Percentiles rank a stretch among this genome's conserved stretches.
Conservation (phyloP, 23 red algal species). For the Pyropia haitanensis region DNA sequence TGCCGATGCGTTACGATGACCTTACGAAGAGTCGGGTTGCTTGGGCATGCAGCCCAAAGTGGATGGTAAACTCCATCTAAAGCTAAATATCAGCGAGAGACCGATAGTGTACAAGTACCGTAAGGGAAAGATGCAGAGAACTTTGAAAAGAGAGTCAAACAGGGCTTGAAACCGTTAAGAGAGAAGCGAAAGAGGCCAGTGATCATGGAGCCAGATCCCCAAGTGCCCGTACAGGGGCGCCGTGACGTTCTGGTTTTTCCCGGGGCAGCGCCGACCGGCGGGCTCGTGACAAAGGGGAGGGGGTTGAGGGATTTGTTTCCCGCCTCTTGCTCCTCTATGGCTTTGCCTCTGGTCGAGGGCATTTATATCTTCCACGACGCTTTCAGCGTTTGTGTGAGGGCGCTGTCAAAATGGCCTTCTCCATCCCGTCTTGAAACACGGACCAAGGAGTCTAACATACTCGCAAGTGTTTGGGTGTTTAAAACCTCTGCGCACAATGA, state of each 20-base stretch:
- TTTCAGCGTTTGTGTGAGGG: conserved; percentile 18
- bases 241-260: conserved; percentile 64
- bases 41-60: conserved; percentile 94
- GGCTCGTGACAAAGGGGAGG: no score
- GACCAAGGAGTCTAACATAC: conserved; percentile 93
- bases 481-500: no score
- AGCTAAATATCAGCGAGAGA: conserved; percentile 88
- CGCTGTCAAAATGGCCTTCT: conserved; percentile 55
- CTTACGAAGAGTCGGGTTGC: conserved; percentile 76
- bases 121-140: no score
- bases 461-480: conserved; percentile 59
- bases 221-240: conserved; percentile 83
- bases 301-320: no score
- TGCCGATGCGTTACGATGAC: no score
- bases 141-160: no score
- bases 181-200: no score
- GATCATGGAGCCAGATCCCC: conserved; percentile 74
- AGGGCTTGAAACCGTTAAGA: no score
- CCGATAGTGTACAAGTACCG: conserved; percentile 92
- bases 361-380: conserved; percentile 24
- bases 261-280: conserved; percentile 70
- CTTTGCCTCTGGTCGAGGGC: conserved; percentile 4
- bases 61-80: conserved; percentile 90
- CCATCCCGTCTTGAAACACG: conserved; percentile 99
- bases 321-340: conserved; percentile 23